phyloP scores from a whole-genome alignment of 2,329 filamentous ascomycete genomes.

The Arthrobotrys megalospora region DNA sequence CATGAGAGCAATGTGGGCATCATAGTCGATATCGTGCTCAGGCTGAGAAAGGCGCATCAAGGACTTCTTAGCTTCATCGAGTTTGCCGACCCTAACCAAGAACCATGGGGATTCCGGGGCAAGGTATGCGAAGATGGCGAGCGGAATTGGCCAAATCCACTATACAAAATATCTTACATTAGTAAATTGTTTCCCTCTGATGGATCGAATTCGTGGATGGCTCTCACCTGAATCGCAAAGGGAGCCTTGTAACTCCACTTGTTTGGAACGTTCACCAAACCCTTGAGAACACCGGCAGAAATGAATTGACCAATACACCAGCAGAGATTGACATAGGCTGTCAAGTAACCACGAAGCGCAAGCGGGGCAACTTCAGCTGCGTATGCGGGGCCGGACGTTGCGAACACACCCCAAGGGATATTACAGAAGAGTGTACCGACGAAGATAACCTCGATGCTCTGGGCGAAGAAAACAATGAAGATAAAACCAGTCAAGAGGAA shows the following conservation, averaged over 20 bases:
- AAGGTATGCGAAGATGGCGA: conserved; percentile 74
- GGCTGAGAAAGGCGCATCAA: conserved; percentile 77
- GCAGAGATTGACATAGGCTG: conserved; percentile 83
- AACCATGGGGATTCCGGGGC: conserved; percentile 80
- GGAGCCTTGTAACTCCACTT: conserved; percentile 67
- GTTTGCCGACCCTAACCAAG: conserved; percentile 77
- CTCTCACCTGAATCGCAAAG: conserved; percentile 65
- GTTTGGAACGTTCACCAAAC: conserved; percentile 66
- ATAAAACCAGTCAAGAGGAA: conserved; percentile 70
- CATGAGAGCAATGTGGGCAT: conserved; percentile 94
- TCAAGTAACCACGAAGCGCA: conserved; percentile 79
- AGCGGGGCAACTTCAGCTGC: conserved; percentile 78
- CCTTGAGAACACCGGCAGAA: conserved; percentile 68
- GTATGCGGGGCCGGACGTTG: conserved; percentile 67
- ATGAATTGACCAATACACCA: conserved; percentile 73
- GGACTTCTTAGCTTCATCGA: conserved; percentile 77
- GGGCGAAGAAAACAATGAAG: conserved; percentile 72
- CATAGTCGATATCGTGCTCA: conserved; percentile 82
- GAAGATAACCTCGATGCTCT: conserved; percentile 70
- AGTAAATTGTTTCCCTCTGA: conserved; percentile 32
- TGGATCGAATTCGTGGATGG: not conserved
- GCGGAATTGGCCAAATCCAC: conserved; percentile 83
- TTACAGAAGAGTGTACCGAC: conserved; percentile 72
- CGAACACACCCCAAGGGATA: conserved; percentile 72
- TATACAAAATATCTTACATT: conserved; percentile 69